Conservation (phyloP, 176 grass and related monocot genomes). For the Aegilops bicornis region DNA sequence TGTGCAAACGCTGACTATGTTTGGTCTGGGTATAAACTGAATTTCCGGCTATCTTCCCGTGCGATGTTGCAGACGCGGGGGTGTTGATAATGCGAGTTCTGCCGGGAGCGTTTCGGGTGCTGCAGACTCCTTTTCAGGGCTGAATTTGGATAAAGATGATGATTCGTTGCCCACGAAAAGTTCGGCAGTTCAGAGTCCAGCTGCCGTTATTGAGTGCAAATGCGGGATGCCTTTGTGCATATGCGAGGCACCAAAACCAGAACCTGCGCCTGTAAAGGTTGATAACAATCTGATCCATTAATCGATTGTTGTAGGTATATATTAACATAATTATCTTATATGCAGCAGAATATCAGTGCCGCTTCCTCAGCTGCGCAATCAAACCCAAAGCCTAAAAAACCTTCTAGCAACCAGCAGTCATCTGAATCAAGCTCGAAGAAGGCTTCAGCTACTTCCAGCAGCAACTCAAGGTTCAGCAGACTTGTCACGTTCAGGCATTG, state of each 20-base stretch:
- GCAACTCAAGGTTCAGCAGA: conserved; percentile 70
- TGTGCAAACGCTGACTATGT: background rate
- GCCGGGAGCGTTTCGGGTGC: conserved; percentile 22
- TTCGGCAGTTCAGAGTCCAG: conserved; percentile 18
- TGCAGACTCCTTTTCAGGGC: conserved; percentile 66
- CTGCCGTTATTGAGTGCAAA: conserved; percentile 64
- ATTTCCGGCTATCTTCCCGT: conserved; percentile 4
- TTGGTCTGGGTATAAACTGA: background rate
- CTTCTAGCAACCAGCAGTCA: conserved; percentile 47
- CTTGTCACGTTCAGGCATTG: background rate
- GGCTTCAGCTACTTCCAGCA: conserved; percentile 59
- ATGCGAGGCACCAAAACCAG: conserved; percentile 76
- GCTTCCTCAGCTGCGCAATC: conserved; percentile 46
- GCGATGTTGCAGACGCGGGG: conserved; percentile 47
- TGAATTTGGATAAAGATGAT: conserved; percentile 58
- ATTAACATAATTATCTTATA: background rate
- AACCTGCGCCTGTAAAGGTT: conserved; percentile 65
- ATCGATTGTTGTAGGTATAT: background rate
- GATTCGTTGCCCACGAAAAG: conserved; percentile 28
- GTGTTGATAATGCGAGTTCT: conserved; percentile 24
- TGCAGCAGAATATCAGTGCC: conserved; percentile 44
- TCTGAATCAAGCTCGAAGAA: conserved; percentile 55
- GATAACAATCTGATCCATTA: background rate
- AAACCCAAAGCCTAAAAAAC: conserved; percentile 68
- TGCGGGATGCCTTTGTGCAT: conserved; percentile 99